A percentile compares a stretch with the other conserved stretches of the same genome.
Evolutionary conservation across 2,329 filamentous ascomycete genomes (phyloP).

Genomic region (Aspergillus sp.): DNA sequence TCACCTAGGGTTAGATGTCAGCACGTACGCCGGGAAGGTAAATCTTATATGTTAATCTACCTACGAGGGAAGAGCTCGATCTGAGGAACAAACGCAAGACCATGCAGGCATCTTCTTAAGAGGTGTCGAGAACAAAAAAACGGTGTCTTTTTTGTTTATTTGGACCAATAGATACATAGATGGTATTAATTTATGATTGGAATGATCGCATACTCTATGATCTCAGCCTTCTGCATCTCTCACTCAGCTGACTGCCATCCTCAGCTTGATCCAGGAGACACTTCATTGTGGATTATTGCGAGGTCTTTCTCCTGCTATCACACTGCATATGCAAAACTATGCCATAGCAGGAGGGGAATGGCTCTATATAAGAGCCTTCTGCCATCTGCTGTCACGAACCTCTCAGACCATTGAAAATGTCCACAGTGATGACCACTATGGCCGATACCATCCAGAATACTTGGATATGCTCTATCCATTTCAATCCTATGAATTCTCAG

Average conservation of each 20-base stretch:
- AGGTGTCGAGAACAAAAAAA: not conserved
- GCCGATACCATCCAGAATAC: not conserved
- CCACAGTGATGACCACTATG: too few relatives aligned
- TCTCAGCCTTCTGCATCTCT: too few relatives aligned
- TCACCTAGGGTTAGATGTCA: not conserved
- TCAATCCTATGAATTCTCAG: conserved; percentile 1
- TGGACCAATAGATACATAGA: not conserved
- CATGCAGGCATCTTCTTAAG: not conserved
- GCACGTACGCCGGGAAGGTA: not conserved
- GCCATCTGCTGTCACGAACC: too few relatives aligned
- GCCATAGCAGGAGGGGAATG: too few relatives aligned
- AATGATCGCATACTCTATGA: not conserved
- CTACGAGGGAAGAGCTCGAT: not conserved
- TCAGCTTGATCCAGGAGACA: too few relatives aligned
- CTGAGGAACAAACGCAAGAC: not conserved
- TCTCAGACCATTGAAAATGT: too few relatives aligned
- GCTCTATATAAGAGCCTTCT: too few relatives aligned
- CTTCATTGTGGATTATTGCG: too few relatives aligned
- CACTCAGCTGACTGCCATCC: not conserved
- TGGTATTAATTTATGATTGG: not conserved
- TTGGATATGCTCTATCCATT: conserved; percentile 1
- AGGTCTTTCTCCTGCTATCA: too few relatives aligned
- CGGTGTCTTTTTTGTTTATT: not conserved
- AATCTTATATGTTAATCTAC: not conserved
- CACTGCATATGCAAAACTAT: too few relatives aligned